Evolutionary conservation across 371 early-diverging fungal genomes (phyloP), one percentile per base, ranked within the genome.

Genomic region (Nematocida major): DNA sequence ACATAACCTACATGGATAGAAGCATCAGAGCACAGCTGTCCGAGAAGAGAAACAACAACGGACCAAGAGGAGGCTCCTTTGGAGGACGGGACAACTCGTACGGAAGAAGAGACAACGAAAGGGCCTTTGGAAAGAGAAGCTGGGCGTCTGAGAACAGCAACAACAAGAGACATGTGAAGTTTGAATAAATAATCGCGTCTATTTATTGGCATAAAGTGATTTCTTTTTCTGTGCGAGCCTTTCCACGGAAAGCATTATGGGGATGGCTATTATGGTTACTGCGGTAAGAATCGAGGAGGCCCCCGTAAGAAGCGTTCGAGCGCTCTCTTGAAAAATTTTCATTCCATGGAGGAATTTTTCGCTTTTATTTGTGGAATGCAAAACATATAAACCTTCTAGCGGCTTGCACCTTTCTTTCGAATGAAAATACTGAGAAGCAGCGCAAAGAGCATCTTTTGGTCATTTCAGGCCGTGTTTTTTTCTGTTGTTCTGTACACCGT

Each of bases 1-100:
- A 79, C 20, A 47, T 70, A 9, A 45, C 32, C 4, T 81, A 82
- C 62, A 66, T 83, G 50, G 81, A 83, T n/a, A 80, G 85, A 57
- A 51, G 45, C 18, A 59, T 82, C 15, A 80, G 68, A 59, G 57
- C 79, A 38, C 20, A 81, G 22, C 26, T 63, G 32, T 73, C 76
- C 3, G 63, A 59, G 63, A 78, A 39, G 45, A 73, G 38, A 53
- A 63, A 28, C 28, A 28, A 9, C 34, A 5, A 30, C 38, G 49
- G 26, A 18, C 38, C 40, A 67, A 78, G 59, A 54, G 63, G 48
- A 42, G 57, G 57, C 30, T 57, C 57, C 15, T 57, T 57, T 4
- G 57, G 57, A 57, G 38, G 48, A 54, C 3, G 26, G 59, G 57
- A 40, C 43, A 65, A 59, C 53, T 38, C 42, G 30, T 39, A 24